Evolutionary conservation across 2,329 filamentous ascomycete species (phyloP), one percentile per base, ranked within the genome.

Genomic region (Anthostomella pinea): DNA sequence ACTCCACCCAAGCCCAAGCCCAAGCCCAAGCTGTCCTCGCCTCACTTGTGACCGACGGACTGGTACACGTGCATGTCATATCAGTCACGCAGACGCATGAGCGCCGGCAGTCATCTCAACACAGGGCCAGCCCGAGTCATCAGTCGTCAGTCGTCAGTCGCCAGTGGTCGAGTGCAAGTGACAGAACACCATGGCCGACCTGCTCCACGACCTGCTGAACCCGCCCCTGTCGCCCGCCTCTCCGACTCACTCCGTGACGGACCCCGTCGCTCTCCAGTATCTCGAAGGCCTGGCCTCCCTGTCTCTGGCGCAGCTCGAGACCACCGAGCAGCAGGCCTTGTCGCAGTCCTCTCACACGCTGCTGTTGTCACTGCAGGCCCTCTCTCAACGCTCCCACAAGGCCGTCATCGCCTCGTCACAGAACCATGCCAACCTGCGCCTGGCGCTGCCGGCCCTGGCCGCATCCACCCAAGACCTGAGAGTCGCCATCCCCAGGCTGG

Each of bases 331-430:
- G 1, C 81, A 88, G 43, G 81, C 80, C 1, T 77, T 97, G n/a
- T 71, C 84, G 1, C 87, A 96, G 54, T 75, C 81, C 37, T 83
- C 85, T 3, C 88, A 96, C 45, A 85, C 87, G 0, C 77, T 86
- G 25, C 75, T 91, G 10, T 78, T 95, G 25, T 87, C 88, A 1
- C 75, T 97, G 1, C 93, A 98, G 60, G 78, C 81, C 0, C 79
- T 97, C 32, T 91, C 90, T 6, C 95, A 95, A 53, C 85, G 87
- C 50, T 95, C 90, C 1, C 84, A 96, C 63, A 87, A 84, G 57
- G 75, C 83, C 13, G 82, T 97, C 47, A 89, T 96, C 51, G 73
- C 82, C 35, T 93, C 91, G 4, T 82, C 87, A 15, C 77, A 81
- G 50, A 83, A 86, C 52, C 81, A 97, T 53, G 75, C 79, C n/a